Evolutionary conservation across 805 yeast genomes (phyloP).

Genomic region (Pichia phayaonensis): DNA sequence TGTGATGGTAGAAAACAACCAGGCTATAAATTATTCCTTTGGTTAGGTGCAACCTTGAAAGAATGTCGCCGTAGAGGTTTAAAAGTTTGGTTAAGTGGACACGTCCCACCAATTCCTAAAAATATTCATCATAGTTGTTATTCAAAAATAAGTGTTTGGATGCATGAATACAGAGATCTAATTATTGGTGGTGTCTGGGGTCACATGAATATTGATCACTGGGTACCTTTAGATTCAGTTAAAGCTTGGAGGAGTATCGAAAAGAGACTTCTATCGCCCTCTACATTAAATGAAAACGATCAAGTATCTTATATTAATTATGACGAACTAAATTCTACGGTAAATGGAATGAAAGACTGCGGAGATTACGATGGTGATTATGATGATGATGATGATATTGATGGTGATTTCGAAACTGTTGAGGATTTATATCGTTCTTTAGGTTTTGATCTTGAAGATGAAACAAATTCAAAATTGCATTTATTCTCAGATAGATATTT

Average conservation of each 20-base stretch:
- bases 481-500: slow-evolving; percentile 33
- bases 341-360: slow-evolving; percentile 10
- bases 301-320: slow-evolving; percentile 11
- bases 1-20: slow-evolving; percentile 71
- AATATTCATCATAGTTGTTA: slow-evolving; percentile 69
- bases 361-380: slow-evolving; percentile 17
- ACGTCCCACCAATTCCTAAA: slow-evolving; percentile 80
- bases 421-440: slow-evolving; percentile 8
- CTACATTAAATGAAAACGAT: slow-evolving; percentile 21
- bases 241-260: slow-evolving; percentile 52
- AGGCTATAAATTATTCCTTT: slow-evolving; percentile 66
- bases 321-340: slow-evolving; percentile 21
- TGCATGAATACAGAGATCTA: slow-evolving; percentile 74
- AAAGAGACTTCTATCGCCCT: slow-evolving; percentile 14
- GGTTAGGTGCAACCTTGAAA: slow-evolving; percentile 70
- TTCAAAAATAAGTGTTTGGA: slow-evolving; percentile 72
- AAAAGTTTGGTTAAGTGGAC: slow-evolving; percentile 86
- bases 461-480: slow-evolving; percentile 9
- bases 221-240: slow-evolving; percentile 64
- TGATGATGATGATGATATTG: slow-evolving; percentile 15
- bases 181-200: slow-evolving; percentile 81
- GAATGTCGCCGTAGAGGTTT: slow-evolving; percentile 66
- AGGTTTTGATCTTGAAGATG: slow-evolving; percentile 19
- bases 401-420: slow-evolving; percentile 9
- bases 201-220: slow-evolving; percentile 87